Conservation (phyloP, 495 filamentous ascomycete species). For the Neurospora sp. region DNA sequence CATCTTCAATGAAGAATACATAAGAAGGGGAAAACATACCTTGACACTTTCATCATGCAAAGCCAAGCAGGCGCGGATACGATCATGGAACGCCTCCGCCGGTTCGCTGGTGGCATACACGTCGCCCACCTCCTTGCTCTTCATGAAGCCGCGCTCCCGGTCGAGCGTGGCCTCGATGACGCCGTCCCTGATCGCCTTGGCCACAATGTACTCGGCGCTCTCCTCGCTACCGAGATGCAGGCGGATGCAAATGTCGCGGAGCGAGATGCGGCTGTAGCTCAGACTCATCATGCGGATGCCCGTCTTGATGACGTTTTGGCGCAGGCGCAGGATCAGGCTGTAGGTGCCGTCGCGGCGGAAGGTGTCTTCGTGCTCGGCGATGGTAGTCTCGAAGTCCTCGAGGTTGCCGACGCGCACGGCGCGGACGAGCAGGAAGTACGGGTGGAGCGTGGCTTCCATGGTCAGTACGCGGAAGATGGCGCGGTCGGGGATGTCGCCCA, state of each 20-base stretch:
- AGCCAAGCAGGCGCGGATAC: constrained; percentile 79
- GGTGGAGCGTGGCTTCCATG: constrained; percentile 76
- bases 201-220: constrained; percentile 96
- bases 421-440: constrained; percentile 87
- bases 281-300: constrained; percentile 98
- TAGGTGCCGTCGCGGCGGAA: constrained; percentile 94
- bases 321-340: constrained; percentile 82
- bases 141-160: constrained; percentile 93
- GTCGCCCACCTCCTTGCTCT: constrained; percentile 91
- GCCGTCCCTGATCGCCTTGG: constrained; percentile 95
- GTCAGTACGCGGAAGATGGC: constrained; percentile 79
- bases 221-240: constrained; percentile 88
- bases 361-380: constrained; percentile 65
- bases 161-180: constrained; percentile 95
- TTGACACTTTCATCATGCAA: constrained; percentile 97
- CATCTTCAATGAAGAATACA: not conserved
- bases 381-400: constrained; percentile 77
- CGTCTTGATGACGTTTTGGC: constrained; percentile 99
- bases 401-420: constrained; percentile 92
- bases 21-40: constrained; percentile 41
- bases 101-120: constrained; percentile 94
- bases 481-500: constrained; percentile 97
- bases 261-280: constrained; percentile 93
- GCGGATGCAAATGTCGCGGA: constrained; percentile 93
- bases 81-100: constrained; percentile 92